phyloP scores from a whole-genome alignment of 2,329 filamentous ascomycete species.

The Penicillium palitans region DNA sequence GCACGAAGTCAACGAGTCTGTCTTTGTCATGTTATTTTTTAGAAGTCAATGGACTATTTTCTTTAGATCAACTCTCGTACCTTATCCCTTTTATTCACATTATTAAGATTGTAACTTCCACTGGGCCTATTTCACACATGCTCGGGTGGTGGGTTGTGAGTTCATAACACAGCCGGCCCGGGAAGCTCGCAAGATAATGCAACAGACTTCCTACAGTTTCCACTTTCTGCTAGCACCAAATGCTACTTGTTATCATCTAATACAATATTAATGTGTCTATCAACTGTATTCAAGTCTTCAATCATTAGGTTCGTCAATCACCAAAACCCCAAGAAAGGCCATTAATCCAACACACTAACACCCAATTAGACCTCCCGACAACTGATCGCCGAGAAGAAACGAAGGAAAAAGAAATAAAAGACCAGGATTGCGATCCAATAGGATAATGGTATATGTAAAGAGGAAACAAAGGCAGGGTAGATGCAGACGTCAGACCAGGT shows the following conservation, averaged over 20 bases:
- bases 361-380: not conserved
- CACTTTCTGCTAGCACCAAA: not conserved
- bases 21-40: constrained; percentile 8
- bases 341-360: not conserved
- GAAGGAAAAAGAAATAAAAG: not conserved
- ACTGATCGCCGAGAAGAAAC: not conserved
- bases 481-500: constrained; percentile 2
- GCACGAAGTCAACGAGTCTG: constrained; percentile 15
- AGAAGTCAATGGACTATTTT: constrained; percentile 10
- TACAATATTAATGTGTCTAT: not conserved
- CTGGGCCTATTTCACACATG: not conserved
- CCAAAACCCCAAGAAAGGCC: not conserved
- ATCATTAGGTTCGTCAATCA: not conserved
- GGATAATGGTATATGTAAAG: constrained; percentile 11
- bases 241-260: not conserved
- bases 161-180: not conserved
- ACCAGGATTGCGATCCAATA: constrained; percentile 2
- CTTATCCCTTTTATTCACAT: not conserved
- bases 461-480: not conserved
- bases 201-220: not conserved
- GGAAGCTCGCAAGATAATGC: not conserved
- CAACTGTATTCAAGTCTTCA: not conserved
- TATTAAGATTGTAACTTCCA: not conserved
- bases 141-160: too few species aligned
- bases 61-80: not conserved